Conservation (phyloP, 2,329 filamentous ascomycete species). For the Fusarium torreyae region DNA sequence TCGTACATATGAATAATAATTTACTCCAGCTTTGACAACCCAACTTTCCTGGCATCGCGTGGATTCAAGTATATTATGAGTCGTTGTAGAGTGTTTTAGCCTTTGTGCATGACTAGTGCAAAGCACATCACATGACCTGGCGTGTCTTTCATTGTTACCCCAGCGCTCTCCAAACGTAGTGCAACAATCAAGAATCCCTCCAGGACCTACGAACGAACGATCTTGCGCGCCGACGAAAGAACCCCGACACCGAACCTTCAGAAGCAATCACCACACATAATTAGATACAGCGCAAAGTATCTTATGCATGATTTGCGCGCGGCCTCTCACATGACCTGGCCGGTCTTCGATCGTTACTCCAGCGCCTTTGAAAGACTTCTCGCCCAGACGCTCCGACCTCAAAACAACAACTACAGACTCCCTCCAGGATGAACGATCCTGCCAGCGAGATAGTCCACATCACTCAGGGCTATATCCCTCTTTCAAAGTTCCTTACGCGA, state of each 20-base stretch:
- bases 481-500: constrained; percentile 82
- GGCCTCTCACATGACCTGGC: constrained; percentile 53
- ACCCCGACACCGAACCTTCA: constrained; percentile 2
- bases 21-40: too few relatives aligned
- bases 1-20: too few relatives aligned
- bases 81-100: not conserved
- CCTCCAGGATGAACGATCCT: constrained; percentile 68
- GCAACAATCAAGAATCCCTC: constrained; percentile 27
- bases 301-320: constrained; percentile 27
- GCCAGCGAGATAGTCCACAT: constrained; percentile 79
- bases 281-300: constrained; percentile 9
- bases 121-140: constrained; percentile 37
- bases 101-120: constrained; percentile 46
- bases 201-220: constrained; percentile 11
- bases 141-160: constrained; percentile 2
- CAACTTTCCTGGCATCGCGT: too few relatives aligned
- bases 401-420: constrained; percentile 40
- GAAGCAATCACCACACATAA: not conserved
- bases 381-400: constrained; percentile 20
- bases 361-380: constrained; percentile 33
- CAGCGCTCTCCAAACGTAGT: constrained; percentile 18
- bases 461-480: constrained; percentile 80
- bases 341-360: constrained; percentile 37
- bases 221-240: constrained; percentile 12
- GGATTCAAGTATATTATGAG: constrained; percentile 3